Conservation (phyloP, 1,284 basidiomycete genomes). For the Ganoderma sinense region DNA sequence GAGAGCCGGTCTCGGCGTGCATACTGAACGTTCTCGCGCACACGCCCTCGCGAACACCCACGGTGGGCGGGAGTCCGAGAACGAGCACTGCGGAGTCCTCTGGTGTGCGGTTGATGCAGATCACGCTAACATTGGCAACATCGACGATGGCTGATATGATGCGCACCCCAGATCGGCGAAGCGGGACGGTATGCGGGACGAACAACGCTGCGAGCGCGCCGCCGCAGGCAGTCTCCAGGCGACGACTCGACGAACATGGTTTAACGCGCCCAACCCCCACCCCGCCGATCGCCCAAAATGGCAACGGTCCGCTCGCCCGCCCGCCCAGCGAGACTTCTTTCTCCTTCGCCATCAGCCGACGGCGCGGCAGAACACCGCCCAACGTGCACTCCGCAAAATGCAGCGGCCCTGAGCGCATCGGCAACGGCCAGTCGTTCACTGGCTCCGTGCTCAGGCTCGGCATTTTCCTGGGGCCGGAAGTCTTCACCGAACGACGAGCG, state of each 20-base stretch:
- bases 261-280: background rate
- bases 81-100: background rate
- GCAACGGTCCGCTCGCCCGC: slow-evolving; percentile 21
- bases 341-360: slow-evolving; percentile 4
- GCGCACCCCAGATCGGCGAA: slow-evolving; percentile 15
- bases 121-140: background rate
- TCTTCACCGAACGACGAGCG: background rate
- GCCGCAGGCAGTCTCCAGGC: background rate
- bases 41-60: slow-evolving; percentile 7
- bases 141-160: background rate
- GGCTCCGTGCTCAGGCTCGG: too few relatives aligned
- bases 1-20: too few relatives aligned
- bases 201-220: slow-evolving; percentile 2
- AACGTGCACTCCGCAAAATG: background rate
- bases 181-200: slow-evolving; percentile 10
- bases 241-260: slow-evolving; percentile 6
- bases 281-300: slow-evolving; percentile 18
- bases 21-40: background rate
- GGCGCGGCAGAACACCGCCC: background rate
- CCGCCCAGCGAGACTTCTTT: slow-evolving; percentile 1
- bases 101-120: slow-evolving; percentile 2
- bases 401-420: background rate
- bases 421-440: background rate
- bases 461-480: background rate
- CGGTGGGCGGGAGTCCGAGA: slow-evolving; percentile 2